These are phyloP conservation scores for Firmiana major DNA, from an alignment of 345 rosid genomes.

Conservation along the genomic window DNA sequence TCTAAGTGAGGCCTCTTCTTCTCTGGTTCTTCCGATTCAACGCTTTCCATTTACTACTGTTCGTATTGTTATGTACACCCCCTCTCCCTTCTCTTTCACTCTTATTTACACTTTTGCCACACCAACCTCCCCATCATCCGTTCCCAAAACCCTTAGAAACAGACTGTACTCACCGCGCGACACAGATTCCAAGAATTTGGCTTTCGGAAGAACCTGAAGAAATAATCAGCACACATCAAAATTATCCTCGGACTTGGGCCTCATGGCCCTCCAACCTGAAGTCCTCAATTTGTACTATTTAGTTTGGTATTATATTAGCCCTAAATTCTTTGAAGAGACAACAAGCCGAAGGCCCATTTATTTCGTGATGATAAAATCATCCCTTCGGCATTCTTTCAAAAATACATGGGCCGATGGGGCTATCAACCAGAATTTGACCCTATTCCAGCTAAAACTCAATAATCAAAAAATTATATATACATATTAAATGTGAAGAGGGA, in stretches of 20 bases:
- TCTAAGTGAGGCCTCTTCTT: slow-evolving; percentile 61
- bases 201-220: not conserved
- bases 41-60: slow-evolving; percentile 45
- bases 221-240: not conserved
- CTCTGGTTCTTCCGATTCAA: slow-evolving; percentile 59
- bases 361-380: no score
- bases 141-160: not conserved
- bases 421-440: no score
- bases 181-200: not conserved
- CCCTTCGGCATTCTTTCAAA: no score
- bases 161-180: not conserved
- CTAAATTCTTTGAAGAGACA: no score
- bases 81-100: not conserved
- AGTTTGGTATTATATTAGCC: no score
- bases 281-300: no score
- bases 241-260: not conserved
- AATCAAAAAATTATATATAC: no score
- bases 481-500: no score
- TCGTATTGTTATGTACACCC: not conserved
- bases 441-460: no score
- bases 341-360: no score
- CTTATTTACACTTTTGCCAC: not conserved
- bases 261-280: no score
- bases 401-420: no score
- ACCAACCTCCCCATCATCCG: not conserved